Evolutionary conservation across 2,329 filamentous ascomycete genomes (phyloP), one percentile per base, ranked within the genome.

Genomic region (Aspergillus sp.): DNA sequence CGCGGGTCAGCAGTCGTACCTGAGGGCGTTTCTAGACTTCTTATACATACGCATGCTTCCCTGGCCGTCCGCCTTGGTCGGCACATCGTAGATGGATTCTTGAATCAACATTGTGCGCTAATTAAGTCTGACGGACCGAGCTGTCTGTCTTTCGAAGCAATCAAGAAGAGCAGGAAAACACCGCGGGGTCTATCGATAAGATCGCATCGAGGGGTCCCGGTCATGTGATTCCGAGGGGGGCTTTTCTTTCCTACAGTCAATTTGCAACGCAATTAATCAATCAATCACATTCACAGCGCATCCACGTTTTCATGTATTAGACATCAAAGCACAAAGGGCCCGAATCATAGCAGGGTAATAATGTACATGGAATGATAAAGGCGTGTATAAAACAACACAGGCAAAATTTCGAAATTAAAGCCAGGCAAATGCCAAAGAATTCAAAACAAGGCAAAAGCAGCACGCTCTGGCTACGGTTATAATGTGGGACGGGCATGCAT

Each of bases 11-110:
- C 45, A 47, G 11, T 47, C 29, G n/a, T 24, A n/a, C n/a, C 12
- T 20, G 26, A 26, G 29, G 22, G 12, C 45, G 9, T 11, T 47
- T 24, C 24, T 24, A 24, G 4, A 24, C 24, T 24, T 11, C 11
- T 9, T 18, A 36, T 26, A 45, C 69, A 62, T 73, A 77, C 75
- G 73, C 75, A 77, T 77, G 46, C 61, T 66, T 24, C 75, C 75
- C 56, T 69, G 65, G 46, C 73, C 75, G 58, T 72, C 75, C n/a
- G 71, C 75, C 54, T 64, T 71, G 58, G 74, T 77, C 47, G 71
- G 69, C 18, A 77, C 75, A 71, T 77, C 75, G 56, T 72, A 63
- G 56, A 68, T 63, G 31, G 65, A 71, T 65, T 77, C 75, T 58
- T 71, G 68, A 42, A 77, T 69, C 39, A 77, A 64, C 75, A 77